Percentiles rank a stretch among this genome's conserved stretches.
Evolutionary conservation across 1,284 basidiomycete genomes (phyloP).

Genomic region (Rhodotorula sp.): DNA sequence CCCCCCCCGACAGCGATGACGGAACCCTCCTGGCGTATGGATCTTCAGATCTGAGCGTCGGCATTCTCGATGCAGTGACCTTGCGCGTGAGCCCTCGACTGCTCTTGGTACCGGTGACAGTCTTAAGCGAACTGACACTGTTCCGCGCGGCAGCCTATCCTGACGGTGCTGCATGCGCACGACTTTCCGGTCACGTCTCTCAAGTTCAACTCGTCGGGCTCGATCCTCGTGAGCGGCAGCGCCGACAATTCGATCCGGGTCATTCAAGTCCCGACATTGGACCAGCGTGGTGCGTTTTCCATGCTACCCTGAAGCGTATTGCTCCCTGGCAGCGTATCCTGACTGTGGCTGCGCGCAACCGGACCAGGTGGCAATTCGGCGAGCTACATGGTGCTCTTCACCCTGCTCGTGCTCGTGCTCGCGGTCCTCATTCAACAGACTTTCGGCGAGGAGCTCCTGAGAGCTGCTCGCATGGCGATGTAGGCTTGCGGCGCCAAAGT

Average conservation of each 20-base stretch:
- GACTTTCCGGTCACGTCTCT: conserved; percentile 91
- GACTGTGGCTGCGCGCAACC: neutral
- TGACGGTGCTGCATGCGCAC: conserved; percentile 88
- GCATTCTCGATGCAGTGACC: conserved; percentile 9
- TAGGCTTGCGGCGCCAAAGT: neutral
- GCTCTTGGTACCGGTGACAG: too few species aligned
- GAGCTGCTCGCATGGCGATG: neutral
- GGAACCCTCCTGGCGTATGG: conserved; percentile 83
- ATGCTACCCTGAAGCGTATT: neutral
- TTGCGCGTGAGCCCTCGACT: conserved; percentile 15
- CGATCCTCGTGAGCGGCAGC: conserved; percentile 83
- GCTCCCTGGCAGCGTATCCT: neutral
- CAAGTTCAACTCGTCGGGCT: conserved; percentile 78
- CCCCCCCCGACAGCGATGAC: conserved; percentile 59
- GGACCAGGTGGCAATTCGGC: conserved; percentile 8
- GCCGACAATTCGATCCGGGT: conserved; percentile 87
- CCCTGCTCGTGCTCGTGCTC: conserved; percentile 12
- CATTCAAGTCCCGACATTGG: conserved; percentile 64
- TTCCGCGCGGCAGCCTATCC: conserved; percentile 63
- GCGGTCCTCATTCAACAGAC: conserved; percentile 18
- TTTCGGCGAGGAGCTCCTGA: conserved; percentile 11
- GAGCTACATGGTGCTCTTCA: conserved; percentile 15
- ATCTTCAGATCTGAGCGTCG: conserved; percentile 12
- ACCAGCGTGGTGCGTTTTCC: conserved; percentile 1
- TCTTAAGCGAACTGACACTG: too few species aligned